Percentiles rank a stretch among this genome's conserved stretches.
These are phyloP conservation scores for Vaccinium myrtillus DNA, from an alignment of 148 eudicot species.

Conservation along the genomic window DNA sequence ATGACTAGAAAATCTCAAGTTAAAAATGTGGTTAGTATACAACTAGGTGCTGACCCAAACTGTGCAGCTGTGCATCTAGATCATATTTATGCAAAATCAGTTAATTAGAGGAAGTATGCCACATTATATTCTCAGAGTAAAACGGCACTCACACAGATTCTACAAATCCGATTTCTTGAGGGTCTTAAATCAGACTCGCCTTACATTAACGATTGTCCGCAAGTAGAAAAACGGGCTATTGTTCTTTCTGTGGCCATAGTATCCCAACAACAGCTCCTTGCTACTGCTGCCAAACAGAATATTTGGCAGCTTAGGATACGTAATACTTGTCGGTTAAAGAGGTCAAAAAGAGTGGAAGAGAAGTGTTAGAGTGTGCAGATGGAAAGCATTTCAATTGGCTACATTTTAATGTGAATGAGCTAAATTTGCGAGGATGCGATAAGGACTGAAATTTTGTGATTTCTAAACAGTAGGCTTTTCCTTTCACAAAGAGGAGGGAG, in stretches of 20 bases:
- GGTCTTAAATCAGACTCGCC: neutral
- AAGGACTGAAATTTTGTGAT: neutral
- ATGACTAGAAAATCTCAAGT: neutral
- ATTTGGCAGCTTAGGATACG: neutral
- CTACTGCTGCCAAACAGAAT: neutral
- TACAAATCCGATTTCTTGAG: neutral
- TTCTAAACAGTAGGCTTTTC: slow-evolving; percentile 5
- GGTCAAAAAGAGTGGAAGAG: neutral
- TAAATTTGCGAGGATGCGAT: neutral
- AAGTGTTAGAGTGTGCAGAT: neutral
- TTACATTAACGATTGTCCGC: neutral
- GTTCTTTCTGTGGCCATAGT: neutral
- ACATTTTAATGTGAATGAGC: neutral
- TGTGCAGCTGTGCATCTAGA: neutral
- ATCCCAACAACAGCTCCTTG: neutral
- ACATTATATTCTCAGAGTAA: neutral
- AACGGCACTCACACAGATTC: neutral
- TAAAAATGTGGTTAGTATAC: neutral
- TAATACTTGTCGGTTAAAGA: neutral
- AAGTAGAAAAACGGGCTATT: neutral
- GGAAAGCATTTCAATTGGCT: neutral
- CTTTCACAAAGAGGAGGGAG: neutral
- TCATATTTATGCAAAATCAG: no score
- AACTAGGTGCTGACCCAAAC: neutral
- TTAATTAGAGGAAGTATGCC: neutral